Evolutionary conservation across 176 grass and related monocot species (phyloP).

Genomic region (Triticum turgidum): DNA sequence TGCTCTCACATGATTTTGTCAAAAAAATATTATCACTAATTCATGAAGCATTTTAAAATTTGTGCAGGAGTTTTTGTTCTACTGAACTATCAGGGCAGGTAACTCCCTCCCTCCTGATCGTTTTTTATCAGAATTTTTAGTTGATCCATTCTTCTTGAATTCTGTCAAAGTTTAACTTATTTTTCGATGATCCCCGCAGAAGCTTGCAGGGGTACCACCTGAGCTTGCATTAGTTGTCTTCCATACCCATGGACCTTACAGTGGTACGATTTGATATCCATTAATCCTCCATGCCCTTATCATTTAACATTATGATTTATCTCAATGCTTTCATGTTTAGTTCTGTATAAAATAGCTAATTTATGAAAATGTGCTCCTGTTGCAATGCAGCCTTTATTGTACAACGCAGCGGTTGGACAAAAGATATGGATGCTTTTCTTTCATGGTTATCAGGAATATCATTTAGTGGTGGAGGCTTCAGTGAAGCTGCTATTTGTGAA

Average conservation of each 20-base stretch:
- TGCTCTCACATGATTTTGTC: not conserved
- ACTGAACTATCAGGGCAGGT: constrained; percentile 70
- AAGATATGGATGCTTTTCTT: constrained; percentile 73
- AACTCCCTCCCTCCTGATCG: constrained; percentile 3
- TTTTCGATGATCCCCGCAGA: constrained; percentile 42
- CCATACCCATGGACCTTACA: constrained; percentile 76
- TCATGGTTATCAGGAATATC: constrained; percentile 73
- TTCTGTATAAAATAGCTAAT: not conserved
- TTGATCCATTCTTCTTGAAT: constrained; percentile 9
- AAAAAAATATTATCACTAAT: constrained; percentile 8
- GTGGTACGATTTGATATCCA: constrained; percentile 39
- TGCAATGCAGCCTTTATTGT: constrained; percentile 66
- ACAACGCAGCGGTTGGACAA: constrained; percentile 89
- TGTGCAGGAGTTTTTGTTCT: constrained; percentile 73
- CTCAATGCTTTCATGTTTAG: not conserved
- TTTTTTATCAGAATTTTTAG: constrained; percentile 26
- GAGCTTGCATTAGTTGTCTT: constrained; percentile 88
- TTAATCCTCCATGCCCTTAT: constrained; percentile 7
- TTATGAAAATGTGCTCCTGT: constrained; percentile 6
- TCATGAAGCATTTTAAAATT: constrained; percentile 21
- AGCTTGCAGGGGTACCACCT: constrained; percentile 45
- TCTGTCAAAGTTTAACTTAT: constrained; percentile 10
- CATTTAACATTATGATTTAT: not conserved
- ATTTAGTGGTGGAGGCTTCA: constrained; percentile 84
- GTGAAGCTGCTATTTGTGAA: constrained; percentile 75